These are phyloP conservation scores for Aphanomyces cochlioides DNA, from an alignment of 352 stramenopile genomes.

Conservation along the genomic window DNA sequence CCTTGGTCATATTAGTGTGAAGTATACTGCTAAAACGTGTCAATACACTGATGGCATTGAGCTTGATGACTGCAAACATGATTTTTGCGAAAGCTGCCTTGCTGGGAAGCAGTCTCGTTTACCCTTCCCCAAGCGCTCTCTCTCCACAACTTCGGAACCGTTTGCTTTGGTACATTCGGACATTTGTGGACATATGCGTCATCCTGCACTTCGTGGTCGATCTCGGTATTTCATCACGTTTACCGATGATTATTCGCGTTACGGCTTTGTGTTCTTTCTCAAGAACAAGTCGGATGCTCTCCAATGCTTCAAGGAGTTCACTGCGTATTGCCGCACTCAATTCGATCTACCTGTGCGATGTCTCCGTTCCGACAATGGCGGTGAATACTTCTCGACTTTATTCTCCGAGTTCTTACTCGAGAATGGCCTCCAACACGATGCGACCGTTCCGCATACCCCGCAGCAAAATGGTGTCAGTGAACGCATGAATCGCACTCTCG, in stretches of 20 bases:
- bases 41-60: neutral
- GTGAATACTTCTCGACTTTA: too few species aligned
- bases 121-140: neutral
- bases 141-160: neutral
- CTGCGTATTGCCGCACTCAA: neutral
- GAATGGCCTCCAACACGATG: too few species aligned
- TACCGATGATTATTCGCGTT: slow-evolving; percentile 4
- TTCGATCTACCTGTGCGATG: neutral
- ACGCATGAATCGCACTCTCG: too few species aligned
- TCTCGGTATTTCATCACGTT: neutral
- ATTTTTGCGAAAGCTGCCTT: neutral
- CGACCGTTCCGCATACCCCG: too few species aligned
- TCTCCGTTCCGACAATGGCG: neutral
- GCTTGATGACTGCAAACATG: neutral
- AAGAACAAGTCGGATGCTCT: slow-evolving; percentile 2
- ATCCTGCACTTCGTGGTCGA: too few species aligned
- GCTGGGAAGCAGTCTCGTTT: slow-evolving; percentile 5
- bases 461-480: too few species aligned
- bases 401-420: too few species aligned
- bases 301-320: neutral
- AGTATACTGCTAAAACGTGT: neutral
- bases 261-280: slow-evolving; percentile 1
- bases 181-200: neutral
- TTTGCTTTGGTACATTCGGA: neutral
- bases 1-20: neutral